Base-by-base conservation (phyloP, 1,284 basidiomycete genomes). In the Microbotryum scabiosae region DNA sequence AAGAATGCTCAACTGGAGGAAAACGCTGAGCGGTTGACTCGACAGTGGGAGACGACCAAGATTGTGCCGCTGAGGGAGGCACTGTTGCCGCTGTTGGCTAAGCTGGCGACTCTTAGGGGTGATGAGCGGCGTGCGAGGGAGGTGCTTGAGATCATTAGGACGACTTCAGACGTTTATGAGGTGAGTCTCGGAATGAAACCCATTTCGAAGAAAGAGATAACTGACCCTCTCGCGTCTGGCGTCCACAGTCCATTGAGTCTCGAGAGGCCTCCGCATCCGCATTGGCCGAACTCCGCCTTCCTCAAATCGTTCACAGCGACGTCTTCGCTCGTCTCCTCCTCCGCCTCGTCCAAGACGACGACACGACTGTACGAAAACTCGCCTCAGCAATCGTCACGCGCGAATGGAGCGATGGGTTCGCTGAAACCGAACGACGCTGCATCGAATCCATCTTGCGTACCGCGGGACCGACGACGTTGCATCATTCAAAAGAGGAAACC, bases 281-380 rank as follows among this genome's bases (percentile, higher is more conserved):
- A 1, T 46, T 68, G n/a, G 9, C 46, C 44, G 51, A 59, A 23
- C 32, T 53, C 30, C 20, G 21, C 26, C 8, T 9, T 20, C 20
- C 18, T 18, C 12, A 25, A 32, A n/a, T 20, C n/a, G 50, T 25
- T 5, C 57, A 46, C 8, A 48, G 43, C 7, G 23, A 54, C 4
- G 30, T 4, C 8, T 60, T 54, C 51, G 5, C 25, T 9, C 56
- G 48, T 2, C 36, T 59, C 28, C n/a, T 60, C 4, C 46, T 62
- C 3, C 61, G 64, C 5, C 57, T 68, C 14, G 41, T 68, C 4
- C 64, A 68, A 32, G 67, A 68, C 26, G 67, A 68, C 47, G 67
- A 68, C 45, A 7, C 52, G 9, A 61, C 61, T 14, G 62, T 64
- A 12, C 58, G 67, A 3, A 47, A 41, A 2, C 8, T 51, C 8